A percentile compares a stretch with the other conserved stretches of the same genome.
phyloP scores from a whole-genome alignment of 192 early-diverging fungal genomes.

The Dimargaris cristalligena region DNA sequence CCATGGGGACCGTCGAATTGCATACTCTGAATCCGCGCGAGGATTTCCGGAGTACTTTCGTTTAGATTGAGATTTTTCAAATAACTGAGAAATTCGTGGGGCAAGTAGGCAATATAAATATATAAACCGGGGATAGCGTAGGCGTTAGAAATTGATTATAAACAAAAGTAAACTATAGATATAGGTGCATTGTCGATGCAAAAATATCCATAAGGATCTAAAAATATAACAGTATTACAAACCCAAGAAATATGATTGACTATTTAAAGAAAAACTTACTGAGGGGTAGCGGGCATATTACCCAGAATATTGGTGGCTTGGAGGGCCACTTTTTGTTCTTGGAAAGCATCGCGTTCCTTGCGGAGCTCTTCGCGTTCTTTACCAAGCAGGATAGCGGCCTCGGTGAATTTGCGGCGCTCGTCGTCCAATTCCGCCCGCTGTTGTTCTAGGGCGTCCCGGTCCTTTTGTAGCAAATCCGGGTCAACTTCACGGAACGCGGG shows the following conservation, averaged over 20 bases:
- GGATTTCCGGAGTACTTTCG: slow-evolving; percentile 1
- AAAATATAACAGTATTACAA: too few relatives aligned
- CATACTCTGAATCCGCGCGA: background rate
- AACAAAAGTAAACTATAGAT: too few relatives aligned
- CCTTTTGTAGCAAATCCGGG: slow-evolving; percentile 24
- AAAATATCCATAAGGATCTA: too few relatives aligned
- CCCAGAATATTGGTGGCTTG: background rate
- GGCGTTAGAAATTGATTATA: too few relatives aligned
- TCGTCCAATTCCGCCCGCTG: slow-evolving; percentile 36
- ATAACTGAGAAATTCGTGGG: too few relatives aligned
- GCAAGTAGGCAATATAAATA: too few relatives aligned
- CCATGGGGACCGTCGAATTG: background rate
- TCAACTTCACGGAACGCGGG: slow-evolving; percentile 27
- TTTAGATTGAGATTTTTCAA: slow-evolving; percentile 3
- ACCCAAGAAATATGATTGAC: too few relatives aligned
- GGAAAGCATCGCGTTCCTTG: background rate
- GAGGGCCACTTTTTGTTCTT: background rate
- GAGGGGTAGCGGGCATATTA: slow-evolving; percentile 5
- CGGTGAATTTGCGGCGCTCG: slow-evolving; percentile 47
- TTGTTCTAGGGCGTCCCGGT: slow-evolving; percentile 25
- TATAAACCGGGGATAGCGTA: too few relatives aligned
- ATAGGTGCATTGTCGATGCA: too few relatives aligned
- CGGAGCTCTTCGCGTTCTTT: slow-evolving; percentile 36
- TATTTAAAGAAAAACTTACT: too few relatives aligned
- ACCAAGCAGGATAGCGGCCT: slow-evolving; percentile 52